A percentile compares a stretch with the other conserved stretches of the same genome.
phyloP scores from a whole-genome alignment of 1,284 basidiomycete species.

The Retiboletus fuscus region DNA sequence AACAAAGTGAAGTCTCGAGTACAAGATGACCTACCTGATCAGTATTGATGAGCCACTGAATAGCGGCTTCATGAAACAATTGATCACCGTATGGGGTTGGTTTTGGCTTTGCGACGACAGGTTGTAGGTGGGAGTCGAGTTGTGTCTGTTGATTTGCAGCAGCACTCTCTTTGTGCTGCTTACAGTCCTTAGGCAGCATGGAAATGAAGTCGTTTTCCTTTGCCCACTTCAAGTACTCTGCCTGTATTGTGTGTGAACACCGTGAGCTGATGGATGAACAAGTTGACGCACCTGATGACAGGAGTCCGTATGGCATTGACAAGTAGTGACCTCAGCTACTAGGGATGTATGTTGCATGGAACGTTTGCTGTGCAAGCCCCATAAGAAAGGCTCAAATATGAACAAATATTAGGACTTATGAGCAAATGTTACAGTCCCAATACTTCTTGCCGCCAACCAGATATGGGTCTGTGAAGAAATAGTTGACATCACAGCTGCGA shows the following conservation, averaged over 20 bases:
- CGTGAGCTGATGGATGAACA: too few species aligned
- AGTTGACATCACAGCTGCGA: neutral
- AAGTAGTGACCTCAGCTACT: too few species aligned
- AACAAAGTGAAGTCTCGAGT: too few species aligned
- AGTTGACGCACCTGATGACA: too few species aligned
- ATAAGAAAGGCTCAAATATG: too few species aligned
- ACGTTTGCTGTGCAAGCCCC: too few species aligned
- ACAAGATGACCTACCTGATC: neutral
- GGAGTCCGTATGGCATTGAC: too few species aligned
- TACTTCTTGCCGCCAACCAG: neutral
- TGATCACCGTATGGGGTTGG: constrained; percentile 3
- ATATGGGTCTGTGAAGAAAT: neutral
- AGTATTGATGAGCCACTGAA: neutral
- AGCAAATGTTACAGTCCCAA: neutral
- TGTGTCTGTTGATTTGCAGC: constrained; percentile 3
- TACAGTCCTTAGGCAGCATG: constrained; percentile 1
- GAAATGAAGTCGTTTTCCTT: neutral
- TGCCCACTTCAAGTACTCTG: constrained; percentile 2
- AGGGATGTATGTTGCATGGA: too few species aligned
- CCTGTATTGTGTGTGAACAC: neutral
- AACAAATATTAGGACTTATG: neutral
- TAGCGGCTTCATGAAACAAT: neutral
- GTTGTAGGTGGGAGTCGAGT: neutral
- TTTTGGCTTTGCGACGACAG: neutral
- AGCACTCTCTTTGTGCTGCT: neutral